Evolutionary conservation across 1,139 yeast species (phyloP), one percentile per base, ranked within the genome.

Genomic region (Taiozyma sp.): DNA sequence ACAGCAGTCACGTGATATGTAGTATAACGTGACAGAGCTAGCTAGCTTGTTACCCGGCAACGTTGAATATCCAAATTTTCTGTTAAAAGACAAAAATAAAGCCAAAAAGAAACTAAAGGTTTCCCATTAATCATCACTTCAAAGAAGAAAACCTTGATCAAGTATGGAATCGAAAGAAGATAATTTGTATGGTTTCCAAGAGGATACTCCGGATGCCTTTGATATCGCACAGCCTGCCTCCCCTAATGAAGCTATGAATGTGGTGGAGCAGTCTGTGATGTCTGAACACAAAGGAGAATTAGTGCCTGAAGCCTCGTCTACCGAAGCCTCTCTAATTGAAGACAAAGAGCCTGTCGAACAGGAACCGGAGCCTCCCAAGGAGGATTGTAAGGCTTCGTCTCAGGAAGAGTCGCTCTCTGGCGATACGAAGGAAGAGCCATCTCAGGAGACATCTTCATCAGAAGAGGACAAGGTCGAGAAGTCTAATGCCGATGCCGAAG

Each of bases 181-280:
- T 42, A 44, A 49, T 29, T 29, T 46, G 30, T 49, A 49, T 21
- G 51, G 46, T 16, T 43, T 49, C 42, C 40, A 43, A 14, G 49
- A 46, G 29, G 46, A 46, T 28, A 37, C 48, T 2, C 45, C 44
- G 6, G 22, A 35, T 13, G 29, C 45, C 14, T 46, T 42, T 19
- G 48, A 46, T 6, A 46, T 46, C 13, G 37, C 48, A 5, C 40
- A 42, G 9, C 19, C 41, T 8, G 14, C 41, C 11, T 19, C 41
- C 6, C 24, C 41, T 9, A 22, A 19, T 6, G 41, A 37, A 19
- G 41, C 41, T 6, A 22, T 19, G 3, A 14, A 37, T 19, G 41
- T 19, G 16, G 24, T 19, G 24, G 41, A 11, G 24, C 14, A 2
- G 29, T 13, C 28, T 13, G 43, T 21, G 19, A 11, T 22, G 16